Base-by-base conservation (phyloP, 306 rosid species). In the Benincasa hispida region DNA sequence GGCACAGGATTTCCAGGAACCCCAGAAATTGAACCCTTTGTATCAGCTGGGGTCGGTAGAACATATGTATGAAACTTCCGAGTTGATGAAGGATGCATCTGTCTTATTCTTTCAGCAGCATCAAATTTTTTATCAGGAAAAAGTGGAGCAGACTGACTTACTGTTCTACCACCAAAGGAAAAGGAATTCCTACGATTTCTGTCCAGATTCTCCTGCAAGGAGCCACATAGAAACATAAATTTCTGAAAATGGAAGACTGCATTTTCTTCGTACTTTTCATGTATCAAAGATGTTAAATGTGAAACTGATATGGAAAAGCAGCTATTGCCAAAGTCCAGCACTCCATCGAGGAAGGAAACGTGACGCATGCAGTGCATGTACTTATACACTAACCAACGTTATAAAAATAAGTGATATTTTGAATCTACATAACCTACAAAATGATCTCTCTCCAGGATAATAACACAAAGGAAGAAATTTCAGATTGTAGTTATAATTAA, bases 121-220 rank as follows among this genome's bases (percentile, higher is more conserved):
- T 88, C 97, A 37, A 85, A 85, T 74, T 83, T 86, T 78, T 76
- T 83, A 59, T 89, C 97, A 5, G 89, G 76, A 81, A 88, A 89
- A 77, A 95, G 95, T 56, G 99, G 99, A 78, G 99, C 98, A 21
- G 99, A 95, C 83, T 92, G 98, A 88, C 92, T 92, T 74, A 75
- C 88, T 9, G 84, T 8, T 79, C 85, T 81, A 53, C 81, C 82
- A 87, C 80, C 86, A 42, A 81, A 86, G 57, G 91, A 86, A 86
- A 87, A 80, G 24, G 87, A 82, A 83, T 84, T 88, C 82, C 79
- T 81, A 45, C 7, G 84, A 70, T 80, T 77, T 82, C 87, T 89
- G 68, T 82, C 81, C 5, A 89, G 58, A 78, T 89, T 90, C 81
- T 87, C 96, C 99, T 90, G 95, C 79, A 89, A 78, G 80, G 19